Conservation (phyloP, 164 flowering plant species). For the Magnolia sinica region DNA sequence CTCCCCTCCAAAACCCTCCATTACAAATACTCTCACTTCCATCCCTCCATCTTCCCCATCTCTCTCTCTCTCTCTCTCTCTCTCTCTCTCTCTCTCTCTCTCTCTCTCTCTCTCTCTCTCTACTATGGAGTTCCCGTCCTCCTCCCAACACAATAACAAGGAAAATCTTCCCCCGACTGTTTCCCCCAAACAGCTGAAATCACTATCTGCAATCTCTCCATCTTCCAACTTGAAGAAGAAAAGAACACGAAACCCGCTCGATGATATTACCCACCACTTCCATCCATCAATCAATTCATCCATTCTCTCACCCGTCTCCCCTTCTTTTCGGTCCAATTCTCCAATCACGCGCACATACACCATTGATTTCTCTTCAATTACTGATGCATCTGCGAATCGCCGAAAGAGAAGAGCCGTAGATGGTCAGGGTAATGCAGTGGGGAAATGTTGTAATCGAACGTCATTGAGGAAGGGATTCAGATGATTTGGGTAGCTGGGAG, state of each 20-base stretch:
- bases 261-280: slow-evolving; percentile 17
- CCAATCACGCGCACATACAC: background rate
- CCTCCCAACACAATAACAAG: slow-evolving; percentile 7
- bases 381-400: background rate
- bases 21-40: slow-evolving; percentile 9
- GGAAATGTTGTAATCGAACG: background rate
- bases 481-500: background rate
- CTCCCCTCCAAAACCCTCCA: slow-evolving; percentile 22
- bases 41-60: background rate
- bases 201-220: background rate
- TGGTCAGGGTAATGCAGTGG: background rate
- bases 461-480: slow-evolving; percentile 3
- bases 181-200: slow-evolving; percentile 5
- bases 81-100: slow-evolving; percentile 10
- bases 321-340: background rate
- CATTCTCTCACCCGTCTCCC: background rate
- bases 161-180: slow-evolving; percentile 21
- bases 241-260: slow-evolving; percentile 19
- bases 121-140: background rate
- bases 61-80: slow-evolving; percentile 16
- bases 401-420: slow-evolving; percentile 1
- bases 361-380: background rate
- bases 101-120: slow-evolving; percentile 14
- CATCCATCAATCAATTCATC: background rate
- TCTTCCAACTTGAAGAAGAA: slow-evolving; percentile 2